Evolutionary conservation across 2,329 filamentous ascomycete species (phyloP).

Genomic region (Grosmannia serpens): DNA sequence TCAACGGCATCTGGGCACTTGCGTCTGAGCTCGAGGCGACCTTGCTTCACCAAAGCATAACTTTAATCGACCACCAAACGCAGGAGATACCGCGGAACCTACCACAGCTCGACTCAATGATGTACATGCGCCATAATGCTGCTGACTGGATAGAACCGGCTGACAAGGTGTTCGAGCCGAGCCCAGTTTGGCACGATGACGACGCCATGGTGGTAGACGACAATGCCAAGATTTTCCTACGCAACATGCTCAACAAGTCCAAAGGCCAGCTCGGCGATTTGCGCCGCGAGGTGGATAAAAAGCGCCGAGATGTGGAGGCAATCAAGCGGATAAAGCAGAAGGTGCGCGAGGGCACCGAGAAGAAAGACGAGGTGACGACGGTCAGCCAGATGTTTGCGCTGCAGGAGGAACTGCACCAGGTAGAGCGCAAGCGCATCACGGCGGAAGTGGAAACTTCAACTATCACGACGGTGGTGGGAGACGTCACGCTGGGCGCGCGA

Average conservation of each 20-base stretch:
- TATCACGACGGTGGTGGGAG: conserved; percentile 82
- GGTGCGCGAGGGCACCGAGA: conserved; percentile 73
- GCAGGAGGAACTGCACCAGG: conserved; percentile 74
- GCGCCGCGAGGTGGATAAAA: conserved; percentile 73
- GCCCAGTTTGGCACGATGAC: conserved; percentile 94
- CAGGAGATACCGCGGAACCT: conserved; percentile 80
- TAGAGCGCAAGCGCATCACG: conserved; percentile 72
- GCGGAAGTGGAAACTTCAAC: conserved; percentile 90
- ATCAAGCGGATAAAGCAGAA: conserved; percentile 62
- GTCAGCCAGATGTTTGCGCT: conserved; percentile 73
- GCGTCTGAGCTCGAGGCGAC: conserved; percentile 70
- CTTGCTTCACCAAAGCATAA: conserved; percentile 64
- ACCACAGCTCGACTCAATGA: conserved; percentile 86
- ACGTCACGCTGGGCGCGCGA: conserved; percentile 82
- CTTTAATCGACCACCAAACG: conserved; percentile 59
- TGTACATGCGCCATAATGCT: conserved; percentile 93
- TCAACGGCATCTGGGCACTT: conserved; percentile 77
- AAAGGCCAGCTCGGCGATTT: conserved; percentile 74
- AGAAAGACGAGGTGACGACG: conserved; percentile 77
- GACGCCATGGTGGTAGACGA: conserved; percentile 79
- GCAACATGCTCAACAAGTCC: conserved; percentile 84
- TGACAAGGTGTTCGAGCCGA: conserved; percentile 83
- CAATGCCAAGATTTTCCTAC: conserved; percentile 74
- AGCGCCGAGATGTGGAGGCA: conserved; percentile 71
- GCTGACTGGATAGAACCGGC: conserved; percentile 70